Evolutionary conservation across 1,139 yeast species (phyloP).

Genomic region (Candida frijolesensis): DNA sequence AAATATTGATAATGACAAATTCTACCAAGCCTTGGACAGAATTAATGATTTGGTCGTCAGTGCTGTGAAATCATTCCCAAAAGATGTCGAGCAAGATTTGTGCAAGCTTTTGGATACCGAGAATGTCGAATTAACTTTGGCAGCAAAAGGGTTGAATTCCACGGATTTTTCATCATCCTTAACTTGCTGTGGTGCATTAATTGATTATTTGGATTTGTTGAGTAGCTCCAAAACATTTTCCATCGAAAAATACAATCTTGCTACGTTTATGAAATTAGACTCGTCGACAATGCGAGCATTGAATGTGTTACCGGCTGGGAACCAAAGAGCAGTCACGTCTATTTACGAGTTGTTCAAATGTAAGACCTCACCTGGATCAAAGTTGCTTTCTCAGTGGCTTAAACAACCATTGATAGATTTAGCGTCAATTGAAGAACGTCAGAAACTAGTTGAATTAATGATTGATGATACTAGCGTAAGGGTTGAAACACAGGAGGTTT

Average conservation of each 20-base stretch:
- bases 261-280: slow-evolving; percentile 84
- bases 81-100: slow-evolving; percentile 76
- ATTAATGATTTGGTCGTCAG: slow-evolving; percentile 73
- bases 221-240: slow-evolving; percentile 52
- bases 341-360: slow-evolving; percentile 82
- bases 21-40: slow-evolving; percentile 66
- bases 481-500: slow-evolving; percentile 66
- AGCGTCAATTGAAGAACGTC: slow-evolving; percentile 64
- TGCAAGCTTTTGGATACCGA: slow-evolving; percentile 56
- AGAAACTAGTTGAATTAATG: slow-evolving; percentile 68
- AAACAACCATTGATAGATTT: slow-evolving; percentile 86
- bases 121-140: slow-evolving; percentile 53
- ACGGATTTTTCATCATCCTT: slow-evolving; percentile 36
- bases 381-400: slow-evolving; percentile 89
- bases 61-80: slow-evolving; percentile 58
- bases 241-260: slow-evolving; percentile 67
- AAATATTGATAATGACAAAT: slow-evolving; percentile 46
- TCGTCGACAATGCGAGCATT: slow-evolving; percentile 87
- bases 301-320: slow-evolving; percentile 71
- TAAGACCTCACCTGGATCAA: slow-evolving; percentile 81
- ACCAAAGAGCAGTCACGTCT: slow-evolving; percentile 51
- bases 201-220: slow-evolving; percentile 65
- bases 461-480: slow-evolving; percentile 72
- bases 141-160: slow-evolving; percentile 57
- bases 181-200: slow-evolving; percentile 61